Conservation (phyloP, 176 grass and related monocot genomes). For the Coix lacrymajobi region DNA sequence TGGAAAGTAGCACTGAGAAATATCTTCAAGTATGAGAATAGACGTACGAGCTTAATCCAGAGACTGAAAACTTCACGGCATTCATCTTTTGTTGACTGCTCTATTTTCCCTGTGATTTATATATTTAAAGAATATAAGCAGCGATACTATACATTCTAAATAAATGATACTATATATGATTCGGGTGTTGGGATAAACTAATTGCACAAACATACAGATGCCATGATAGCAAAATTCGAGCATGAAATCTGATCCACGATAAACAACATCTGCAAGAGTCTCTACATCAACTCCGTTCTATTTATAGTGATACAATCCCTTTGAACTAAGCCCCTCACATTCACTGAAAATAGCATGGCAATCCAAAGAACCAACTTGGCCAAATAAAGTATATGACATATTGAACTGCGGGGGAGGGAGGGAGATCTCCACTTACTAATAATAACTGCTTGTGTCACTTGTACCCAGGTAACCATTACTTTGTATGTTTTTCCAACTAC, state of each 20-base stretch:
- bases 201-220: background rate
- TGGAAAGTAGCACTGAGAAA: conserved; percentile 3
- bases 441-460: background rate
- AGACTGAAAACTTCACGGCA: conserved; percentile 80
- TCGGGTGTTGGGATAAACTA: background rate
- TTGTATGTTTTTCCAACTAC: background rate
- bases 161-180: background rate
- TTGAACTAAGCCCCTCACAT: background rate
- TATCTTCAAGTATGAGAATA: background rate
- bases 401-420: background rate
- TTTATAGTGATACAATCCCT: background rate
- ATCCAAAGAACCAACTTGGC: background rate
- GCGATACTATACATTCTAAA: background rate
- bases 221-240: conserved; percentile 11
- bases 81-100: conserved; percentile 96
- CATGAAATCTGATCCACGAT: conserved; percentile 1
- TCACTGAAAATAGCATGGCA: background rate
- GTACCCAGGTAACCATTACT: background rate
- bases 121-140: conserved; percentile 18
- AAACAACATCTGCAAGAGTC: conserved; percentile 8
- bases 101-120: conserved; percentile 84
- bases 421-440: no score
- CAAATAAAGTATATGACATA: background rate
- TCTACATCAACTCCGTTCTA: background rate
- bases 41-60: conserved; percentile 77